Evolutionary conservation across 352 stramenopile species (phyloP).

Genomic region (Globisporangium lucens): DNA sequence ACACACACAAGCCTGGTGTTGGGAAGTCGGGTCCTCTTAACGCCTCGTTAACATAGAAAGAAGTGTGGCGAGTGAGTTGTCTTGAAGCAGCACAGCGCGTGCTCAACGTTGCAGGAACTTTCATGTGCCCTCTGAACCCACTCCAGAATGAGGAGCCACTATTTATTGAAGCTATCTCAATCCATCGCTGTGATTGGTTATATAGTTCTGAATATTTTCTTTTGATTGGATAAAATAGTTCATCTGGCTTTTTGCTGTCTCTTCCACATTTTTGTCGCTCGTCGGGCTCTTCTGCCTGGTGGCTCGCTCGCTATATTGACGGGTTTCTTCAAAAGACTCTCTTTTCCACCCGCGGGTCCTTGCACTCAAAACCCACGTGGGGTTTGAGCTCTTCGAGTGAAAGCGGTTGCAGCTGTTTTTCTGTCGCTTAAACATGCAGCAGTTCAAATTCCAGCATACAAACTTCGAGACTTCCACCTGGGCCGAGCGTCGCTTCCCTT

Average conservation of each 20-base stretch:
- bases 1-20: too few species aligned
- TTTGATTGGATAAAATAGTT: background rate
- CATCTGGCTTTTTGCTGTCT: background rate
- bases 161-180: background rate
- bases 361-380: background rate
- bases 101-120: background rate
- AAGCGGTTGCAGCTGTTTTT: background rate
- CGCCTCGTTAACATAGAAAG: too few species aligned
- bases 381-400: background rate
- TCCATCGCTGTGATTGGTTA: background rate
- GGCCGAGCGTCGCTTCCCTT: background rate
- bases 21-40: too few species aligned
- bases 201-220: background rate
- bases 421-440: background rate
- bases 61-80: background rate
- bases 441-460: background rate
- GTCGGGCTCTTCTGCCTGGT: background rate
- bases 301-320: too few species aligned
- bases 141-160: background rate
- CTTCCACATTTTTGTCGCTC: background rate
- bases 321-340: background rate
- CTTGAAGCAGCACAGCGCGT: background rate
- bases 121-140: background rate
- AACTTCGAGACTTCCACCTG: background rate
- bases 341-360: background rate